Conservation (phyloP, 176 grass and related monocot genomes). For the Echinochloa phyllopogon region DNA sequence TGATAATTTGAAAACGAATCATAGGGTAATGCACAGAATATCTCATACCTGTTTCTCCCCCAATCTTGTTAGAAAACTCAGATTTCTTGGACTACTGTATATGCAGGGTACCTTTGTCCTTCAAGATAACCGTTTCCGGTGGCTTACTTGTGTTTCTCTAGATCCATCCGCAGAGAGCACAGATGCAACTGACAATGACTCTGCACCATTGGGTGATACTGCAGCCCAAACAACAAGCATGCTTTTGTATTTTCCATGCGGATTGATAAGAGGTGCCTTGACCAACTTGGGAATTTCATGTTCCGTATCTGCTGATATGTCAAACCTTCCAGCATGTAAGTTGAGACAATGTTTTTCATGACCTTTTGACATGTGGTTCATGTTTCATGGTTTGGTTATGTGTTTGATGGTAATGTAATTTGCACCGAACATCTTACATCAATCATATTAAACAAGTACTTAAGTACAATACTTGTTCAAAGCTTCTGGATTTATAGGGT, state of each 20-base stretch:
- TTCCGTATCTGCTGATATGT: slow-evolving; percentile 89
- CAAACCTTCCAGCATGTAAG: slow-evolving; percentile 91
- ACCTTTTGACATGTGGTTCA: slow-evolving; percentile 21
- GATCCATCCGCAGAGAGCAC: slow-evolving; percentile 57
- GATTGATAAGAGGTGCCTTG: slow-evolving; percentile 91
- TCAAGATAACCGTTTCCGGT: slow-evolving; percentile 86
- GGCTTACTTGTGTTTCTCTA: slow-evolving; percentile 84
- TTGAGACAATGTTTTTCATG: slow-evolving; percentile 21
- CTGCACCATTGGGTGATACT: slow-evolving; percentile 50
- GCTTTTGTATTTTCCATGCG: slow-evolving; percentile 92
- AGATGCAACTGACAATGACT: slow-evolving; percentile 63
- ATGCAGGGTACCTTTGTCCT: slow-evolving; percentile 95
- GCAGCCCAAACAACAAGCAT: slow-evolving; percentile 81
- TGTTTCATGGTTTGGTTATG: not conserved
- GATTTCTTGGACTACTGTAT: slow-evolving; percentile 19
- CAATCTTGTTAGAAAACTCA: slow-evolving; percentile 14
- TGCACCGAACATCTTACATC: slow-evolving; percentile 12
- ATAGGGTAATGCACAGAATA: slow-evolving; percentile 71
- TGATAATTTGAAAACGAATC: slow-evolving; percentile 97
- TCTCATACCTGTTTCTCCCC: not conserved
- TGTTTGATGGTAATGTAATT: not conserved
- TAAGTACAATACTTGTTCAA: not conserved
- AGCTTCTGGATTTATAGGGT: slow-evolving; percentile 13
- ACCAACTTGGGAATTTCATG: slow-evolving; percentile 86
- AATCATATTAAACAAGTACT: not conserved